phyloP scores from a whole-genome alignment of 1,284 basidiomycete species.

The Puccinia horiana region DNA sequence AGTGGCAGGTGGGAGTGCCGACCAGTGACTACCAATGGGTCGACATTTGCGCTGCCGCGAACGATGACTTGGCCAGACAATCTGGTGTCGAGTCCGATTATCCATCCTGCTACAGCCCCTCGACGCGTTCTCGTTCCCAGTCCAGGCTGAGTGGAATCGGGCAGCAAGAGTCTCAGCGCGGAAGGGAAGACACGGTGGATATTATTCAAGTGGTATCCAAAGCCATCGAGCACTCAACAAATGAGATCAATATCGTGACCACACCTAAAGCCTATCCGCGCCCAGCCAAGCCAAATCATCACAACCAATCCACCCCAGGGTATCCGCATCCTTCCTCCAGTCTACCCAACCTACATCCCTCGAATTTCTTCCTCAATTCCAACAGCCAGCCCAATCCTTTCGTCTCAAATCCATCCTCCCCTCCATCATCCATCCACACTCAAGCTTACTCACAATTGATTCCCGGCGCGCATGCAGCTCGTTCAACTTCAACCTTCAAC shows the following conservation, averaged over 20 bases:
- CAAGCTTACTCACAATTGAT: constrained; percentile 31
- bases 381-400: background rate
- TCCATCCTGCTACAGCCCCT: background rate
- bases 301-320: background rate
- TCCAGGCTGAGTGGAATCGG: background rate
- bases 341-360: background rate
- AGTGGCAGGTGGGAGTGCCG: constrained; percentile 26
- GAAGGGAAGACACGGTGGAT: background rate
- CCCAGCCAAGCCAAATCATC: background rate
- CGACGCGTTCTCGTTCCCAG: background rate
- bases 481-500: background rate
- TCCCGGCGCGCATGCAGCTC: constrained; percentile 35
- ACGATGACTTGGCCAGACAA: background rate
- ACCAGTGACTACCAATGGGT: constrained; percentile 35
- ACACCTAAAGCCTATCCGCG: background rate
- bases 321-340: background rate
- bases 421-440: background rate
- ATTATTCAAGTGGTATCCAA: background rate
- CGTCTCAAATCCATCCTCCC: background rate
- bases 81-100: background rate
- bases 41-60: background rate
- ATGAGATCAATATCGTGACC: background rate
- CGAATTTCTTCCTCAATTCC: background rate
- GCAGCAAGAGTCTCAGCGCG: background rate
- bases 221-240: background rate